Base-by-base conservation (phyloP, 352 stramenopile genomes). In the Phytophthora pluvialis region DNA sequence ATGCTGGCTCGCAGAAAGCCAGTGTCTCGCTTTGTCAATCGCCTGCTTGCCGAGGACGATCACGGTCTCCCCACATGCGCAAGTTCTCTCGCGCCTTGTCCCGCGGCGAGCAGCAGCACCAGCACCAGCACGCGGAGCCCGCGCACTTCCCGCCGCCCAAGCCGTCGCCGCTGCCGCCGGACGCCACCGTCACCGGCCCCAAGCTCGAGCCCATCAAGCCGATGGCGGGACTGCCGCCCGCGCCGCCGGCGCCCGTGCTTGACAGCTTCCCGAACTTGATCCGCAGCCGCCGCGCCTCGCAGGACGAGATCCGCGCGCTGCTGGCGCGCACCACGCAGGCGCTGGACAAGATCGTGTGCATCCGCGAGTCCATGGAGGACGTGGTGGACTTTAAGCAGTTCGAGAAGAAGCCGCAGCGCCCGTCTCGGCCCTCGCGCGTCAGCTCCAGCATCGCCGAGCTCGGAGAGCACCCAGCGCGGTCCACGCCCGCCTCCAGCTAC, bases 361-460 rank as follows among this genome's bases (percentile, higher is more conserved):
- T 94, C 53, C 83, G 86, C 47, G 81, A 94, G 68, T 92, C 83
- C 35, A 92, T 94, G 86, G 86, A 94, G 67, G 72, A 79, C 16
- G 65, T 90, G 15, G 83, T 94, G 29, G 86, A 94, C 62, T 94
- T 94, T 49, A 82, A 84, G 54, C 83, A 94, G 62, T 94, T 92
- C 58, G 76, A 88, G 48, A 88, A 79, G 58, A 70, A 74, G 26
- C 26, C 67, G 48, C 66, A 66, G 21, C 60, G 59, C 13, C 52
- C 28, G n/a, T 74, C 65, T 0, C 59, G 64, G 3, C 59, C 73
- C 16, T 77, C 73, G 15, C 47, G 67, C 12, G 67, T 71, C 18
- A 78, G 71, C 43, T 78, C 71, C 13, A 72, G 70, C 28, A 73
- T 72, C n/a, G 67, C 57, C 3, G 67, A 79, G 56, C 49, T 79